These are phyloP conservation scores for Ogataea paradorogensis DNA, from an alignment of 805 yeast genomes.

Conservation along the genomic window DNA sequence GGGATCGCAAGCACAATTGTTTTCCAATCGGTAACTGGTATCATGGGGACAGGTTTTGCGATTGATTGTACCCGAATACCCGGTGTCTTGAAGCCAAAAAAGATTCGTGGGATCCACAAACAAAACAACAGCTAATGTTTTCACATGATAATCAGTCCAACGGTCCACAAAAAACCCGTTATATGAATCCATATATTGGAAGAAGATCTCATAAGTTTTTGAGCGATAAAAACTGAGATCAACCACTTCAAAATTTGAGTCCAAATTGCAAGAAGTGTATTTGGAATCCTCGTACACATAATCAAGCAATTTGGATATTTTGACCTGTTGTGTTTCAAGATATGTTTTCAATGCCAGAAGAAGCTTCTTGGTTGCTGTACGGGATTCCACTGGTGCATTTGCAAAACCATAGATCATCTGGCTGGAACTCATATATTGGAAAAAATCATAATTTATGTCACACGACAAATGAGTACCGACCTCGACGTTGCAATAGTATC, in stretches of 20 bases:
- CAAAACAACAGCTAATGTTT: conserved; percentile 37
- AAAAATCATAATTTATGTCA: conserved; percentile 55
- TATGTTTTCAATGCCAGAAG: conserved; percentile 45
- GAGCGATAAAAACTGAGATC: conserved; percentile 50
- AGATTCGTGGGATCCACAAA: conserved; percentile 43
- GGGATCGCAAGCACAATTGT: conserved; percentile 28
- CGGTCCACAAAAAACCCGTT: conserved; percentile 59
- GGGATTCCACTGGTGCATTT: conserved; percentile 27
- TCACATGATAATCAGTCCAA: conserved; percentile 56
- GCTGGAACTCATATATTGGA: conserved; percentile 37
- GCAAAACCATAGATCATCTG: conserved; percentile 46
- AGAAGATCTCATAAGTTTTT: conserved; percentile 42
- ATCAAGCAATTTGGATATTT: conserved; percentile 27
- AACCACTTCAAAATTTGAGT: conserved; percentile 59
- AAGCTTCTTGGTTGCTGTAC: conserved; percentile 24
- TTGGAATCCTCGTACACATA: conserved; percentile 11
- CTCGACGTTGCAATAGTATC: conserved; percentile 58
- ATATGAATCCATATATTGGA: conserved; percentile 42
- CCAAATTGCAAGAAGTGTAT: conserved; percentile 47
- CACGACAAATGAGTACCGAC: conserved; percentile 53
- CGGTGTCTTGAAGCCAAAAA: conserved; percentile 48
- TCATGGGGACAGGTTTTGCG: conserved; percentile 22
- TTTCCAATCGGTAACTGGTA: conserved; percentile 11
- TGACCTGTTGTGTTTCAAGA: conserved; percentile 41
- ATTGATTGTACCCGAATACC: conserved; percentile 17